phyloP scores from a whole-genome alignment of 805 yeast genomes.

The Myxozyma mucilagina region DNA sequence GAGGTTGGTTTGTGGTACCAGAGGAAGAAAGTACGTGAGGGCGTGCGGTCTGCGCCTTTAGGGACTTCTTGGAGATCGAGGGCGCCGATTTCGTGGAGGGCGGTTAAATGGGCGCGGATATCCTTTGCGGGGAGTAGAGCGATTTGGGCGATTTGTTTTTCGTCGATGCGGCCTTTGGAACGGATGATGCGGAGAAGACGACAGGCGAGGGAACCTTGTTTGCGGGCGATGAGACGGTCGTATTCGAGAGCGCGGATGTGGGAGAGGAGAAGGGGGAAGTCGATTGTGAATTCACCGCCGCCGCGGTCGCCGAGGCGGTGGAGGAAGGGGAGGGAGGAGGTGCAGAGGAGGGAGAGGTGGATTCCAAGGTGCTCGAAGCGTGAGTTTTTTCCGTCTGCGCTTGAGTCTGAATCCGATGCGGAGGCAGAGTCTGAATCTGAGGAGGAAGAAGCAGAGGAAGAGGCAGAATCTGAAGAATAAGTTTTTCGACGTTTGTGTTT shows the following conservation, averaged over 20 bases:
- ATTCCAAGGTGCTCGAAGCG: constrained; percentile 15
- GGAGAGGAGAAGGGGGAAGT: constrained; percentile 38
- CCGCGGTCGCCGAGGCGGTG: constrained; percentile 55
- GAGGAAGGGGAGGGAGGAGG: constrained; percentile 58
- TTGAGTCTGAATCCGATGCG: constrained; percentile 22
- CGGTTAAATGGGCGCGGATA: constrained; percentile 68
- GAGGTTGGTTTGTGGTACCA: constrained; percentile 67
- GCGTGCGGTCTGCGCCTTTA: constrained; percentile 85
- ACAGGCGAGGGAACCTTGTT: constrained; percentile 54
- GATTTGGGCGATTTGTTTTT: constrained; percentile 65
- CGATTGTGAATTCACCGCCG: constrained; percentile 47
- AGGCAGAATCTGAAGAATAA: not conserved
- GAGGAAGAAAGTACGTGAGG: constrained; percentile 79
- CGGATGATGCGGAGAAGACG: constrained; percentile 78
- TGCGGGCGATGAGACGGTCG: constrained; percentile 41
- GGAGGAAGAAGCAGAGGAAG: not conserved
- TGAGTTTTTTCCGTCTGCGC: constrained; percentile 12
- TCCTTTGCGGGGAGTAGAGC: constrained; percentile 77
- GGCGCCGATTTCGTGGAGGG: constrained; percentile 65
- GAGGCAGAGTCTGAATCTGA: constrained; percentile 5
- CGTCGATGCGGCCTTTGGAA: constrained; percentile 71
- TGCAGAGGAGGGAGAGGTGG: constrained; percentile 69
- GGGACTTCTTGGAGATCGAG: constrained; percentile 93
- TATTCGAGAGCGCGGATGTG: constrained; percentile 38
- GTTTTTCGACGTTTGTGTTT: constrained; percentile 1